phyloP scores from a whole-genome alignment of 2,329 filamentous ascomycete species.

The Amesomyces nigricolor region DNA sequence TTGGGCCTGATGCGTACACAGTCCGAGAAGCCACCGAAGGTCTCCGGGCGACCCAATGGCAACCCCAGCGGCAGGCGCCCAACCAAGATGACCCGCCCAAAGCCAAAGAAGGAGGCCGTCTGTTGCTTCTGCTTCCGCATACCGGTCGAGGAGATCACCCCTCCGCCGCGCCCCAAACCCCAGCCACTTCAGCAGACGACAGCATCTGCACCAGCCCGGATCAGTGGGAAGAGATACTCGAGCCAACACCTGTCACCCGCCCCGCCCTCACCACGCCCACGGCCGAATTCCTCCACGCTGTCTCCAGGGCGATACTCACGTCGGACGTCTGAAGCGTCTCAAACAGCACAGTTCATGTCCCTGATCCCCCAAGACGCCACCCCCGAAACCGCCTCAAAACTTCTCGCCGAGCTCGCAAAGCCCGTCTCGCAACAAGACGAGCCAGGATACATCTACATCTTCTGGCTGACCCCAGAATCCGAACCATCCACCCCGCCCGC shows the following conservation, averaged over 20 bases:
- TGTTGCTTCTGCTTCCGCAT: conserved; percentile 52
- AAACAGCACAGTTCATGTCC: conserved; percentile 48
- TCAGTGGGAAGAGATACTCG: conserved; percentile 30
- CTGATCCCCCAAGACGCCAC: conserved; percentile 65
- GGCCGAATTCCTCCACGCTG: conserved; percentile 20
- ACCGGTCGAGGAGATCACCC: conserved; percentile 39
- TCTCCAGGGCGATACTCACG: conserved; percentile 25
- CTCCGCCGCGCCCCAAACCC: conserved; percentile 42
- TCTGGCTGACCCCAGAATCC: conserved; percentile 78
- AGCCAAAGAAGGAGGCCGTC: conserved; percentile 31
- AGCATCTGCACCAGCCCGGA: conserved; percentile 16
- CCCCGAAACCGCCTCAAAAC: conserved; percentile 60
- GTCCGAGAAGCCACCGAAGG: conserved; percentile 28
- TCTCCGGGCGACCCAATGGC: conserved; percentile 25
- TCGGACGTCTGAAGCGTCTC: conserved; percentile 28
- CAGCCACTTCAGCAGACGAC: conserved; percentile 38
- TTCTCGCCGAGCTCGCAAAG: conserved; percentile 73
- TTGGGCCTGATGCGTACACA: conserved; percentile 61
- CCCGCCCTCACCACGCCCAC: conserved; percentile 28
- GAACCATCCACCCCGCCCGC: conserved; percentile 48
- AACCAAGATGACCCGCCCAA: conserved; percentile 28
- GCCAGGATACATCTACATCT: conserved; percentile 95
- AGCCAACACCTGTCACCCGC: conserved; percentile 28
- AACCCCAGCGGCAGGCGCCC: conserved; percentile 22
- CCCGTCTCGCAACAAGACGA: conserved; percentile 70